phyloP scores from a whole-genome alignment of 768 basidiomycete species.

The Tricholoma bakamatsutake region DNA sequence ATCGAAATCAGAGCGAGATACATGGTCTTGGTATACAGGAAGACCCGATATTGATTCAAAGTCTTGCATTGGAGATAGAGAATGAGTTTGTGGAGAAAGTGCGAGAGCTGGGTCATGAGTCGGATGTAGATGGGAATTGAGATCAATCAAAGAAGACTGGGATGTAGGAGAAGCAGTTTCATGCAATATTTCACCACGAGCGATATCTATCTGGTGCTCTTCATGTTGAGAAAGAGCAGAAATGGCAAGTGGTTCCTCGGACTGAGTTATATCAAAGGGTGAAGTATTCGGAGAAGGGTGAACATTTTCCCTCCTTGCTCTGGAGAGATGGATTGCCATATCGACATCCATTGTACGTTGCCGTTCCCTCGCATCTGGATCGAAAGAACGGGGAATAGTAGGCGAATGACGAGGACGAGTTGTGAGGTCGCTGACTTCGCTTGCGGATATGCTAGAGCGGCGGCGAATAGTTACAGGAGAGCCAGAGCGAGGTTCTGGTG shows the following conservation, averaged over 20 bases:
- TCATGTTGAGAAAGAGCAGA: slow-evolving; percentile 27
- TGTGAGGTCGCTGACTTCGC: slow-evolving; percentile 33
- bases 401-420: slow-evolving; percentile 53
- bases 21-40: slow-evolving; percentile 65
- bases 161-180: slow-evolving; percentile 9
- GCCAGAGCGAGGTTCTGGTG: slow-evolving; percentile 8
- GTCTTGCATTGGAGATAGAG: slow-evolving; percentile 15
- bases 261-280: slow-evolving; percentile 40
- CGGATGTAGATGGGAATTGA: slow-evolving; percentile 34
- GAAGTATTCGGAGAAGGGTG: slow-evolving; percentile 29
- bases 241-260: not conserved
- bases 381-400: slow-evolving; percentile 52
- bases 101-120: slow-evolving; percentile 47
- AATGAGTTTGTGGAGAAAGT: slow-evolving; percentile 14
- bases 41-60: slow-evolving; percentile 37
- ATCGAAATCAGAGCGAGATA: slow-evolving; percentile 56
- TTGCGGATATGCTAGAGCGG: slow-evolving; percentile 34
- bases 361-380: slow-evolving; percentile 73
- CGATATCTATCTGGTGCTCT: slow-evolving; percentile 22
- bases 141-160: slow-evolving; percentile 25
- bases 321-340: slow-evolving; percentile 78
- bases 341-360: slow-evolving; percentile 94
- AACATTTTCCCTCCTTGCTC: slow-evolving; percentile 62
- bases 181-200: slow-evolving; percentile 12
- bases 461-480: slow-evolving; percentile 30